Percentiles rank a stretch among this genome's conserved stretches.
Evolutionary conservation across 768 basidiomycete genomes (phyloP).

Genomic region (Phanerochaete sordida): DNA sequence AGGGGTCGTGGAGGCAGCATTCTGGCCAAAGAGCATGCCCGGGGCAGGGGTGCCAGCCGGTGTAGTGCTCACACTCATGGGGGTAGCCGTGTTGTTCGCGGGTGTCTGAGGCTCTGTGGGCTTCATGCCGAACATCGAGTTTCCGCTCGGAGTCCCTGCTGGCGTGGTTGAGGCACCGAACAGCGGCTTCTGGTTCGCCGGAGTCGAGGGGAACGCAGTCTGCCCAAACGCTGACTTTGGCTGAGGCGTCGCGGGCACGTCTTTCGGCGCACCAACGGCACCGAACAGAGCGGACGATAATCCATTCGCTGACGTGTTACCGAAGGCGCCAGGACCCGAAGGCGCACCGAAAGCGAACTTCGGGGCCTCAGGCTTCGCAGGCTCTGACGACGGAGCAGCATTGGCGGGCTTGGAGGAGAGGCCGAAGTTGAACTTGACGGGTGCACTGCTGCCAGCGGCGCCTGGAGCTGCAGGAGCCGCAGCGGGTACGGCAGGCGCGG

Average conservation of each 20-base stretch:
- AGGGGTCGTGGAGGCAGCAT: slow-evolving; percentile 10
- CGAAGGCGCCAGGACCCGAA: not conserved
- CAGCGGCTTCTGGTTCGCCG: not conserved
- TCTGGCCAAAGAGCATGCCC: slow-evolving; percentile 4
- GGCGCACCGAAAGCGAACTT: slow-evolving; percentile 4
- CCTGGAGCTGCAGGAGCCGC: slow-evolving; percentile 9
- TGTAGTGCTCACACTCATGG: not conserved
- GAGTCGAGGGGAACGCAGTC: not conserved
- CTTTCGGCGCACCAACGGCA: not conserved
- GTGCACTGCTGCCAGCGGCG: not conserved
- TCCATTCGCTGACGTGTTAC: not conserved
- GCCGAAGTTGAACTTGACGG: slow-evolving; percentile 11
- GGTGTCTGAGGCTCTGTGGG: not conserved
- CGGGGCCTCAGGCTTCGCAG: not conserved
- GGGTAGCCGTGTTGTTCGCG: not conserved
- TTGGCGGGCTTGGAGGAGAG: not conserved
- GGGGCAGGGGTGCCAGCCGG: not conserved
- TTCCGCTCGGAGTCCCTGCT: slow-evolving; percentile 1
- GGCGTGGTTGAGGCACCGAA: not conserved
- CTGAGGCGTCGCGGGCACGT: slow-evolving; percentile 3
- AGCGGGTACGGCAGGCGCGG: slow-evolving; percentile 9
- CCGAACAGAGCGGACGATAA: not conserved
- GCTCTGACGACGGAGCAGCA: not conserved
- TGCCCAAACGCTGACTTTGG: slow-evolving; percentile 15
- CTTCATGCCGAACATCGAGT: not conserved